phyloP scores from a whole-genome alignment of 2,329 filamentous ascomycete species.

The Didymellaceae sp. region DNA sequence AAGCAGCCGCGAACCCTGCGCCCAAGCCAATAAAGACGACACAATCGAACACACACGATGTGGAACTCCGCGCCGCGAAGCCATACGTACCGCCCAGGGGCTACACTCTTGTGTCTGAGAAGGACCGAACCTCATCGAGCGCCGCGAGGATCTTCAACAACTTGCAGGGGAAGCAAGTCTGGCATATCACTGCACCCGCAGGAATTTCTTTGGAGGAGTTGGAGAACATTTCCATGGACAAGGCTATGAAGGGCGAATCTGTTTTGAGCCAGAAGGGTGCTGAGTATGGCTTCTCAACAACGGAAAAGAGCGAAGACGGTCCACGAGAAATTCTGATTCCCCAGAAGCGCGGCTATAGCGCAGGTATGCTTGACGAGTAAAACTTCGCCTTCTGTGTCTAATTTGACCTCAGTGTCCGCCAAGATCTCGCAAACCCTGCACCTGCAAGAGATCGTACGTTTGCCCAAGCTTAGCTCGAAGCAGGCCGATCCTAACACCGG shows the following conservation, averaged over 20 bases:
- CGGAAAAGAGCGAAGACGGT: conserved; percentile 57
- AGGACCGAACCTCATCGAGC: conserved; percentile 43
- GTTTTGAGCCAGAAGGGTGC: conserved; percentile 69
- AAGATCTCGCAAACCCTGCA: conserved; percentile 67
- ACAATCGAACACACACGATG: conserved; percentile 34
- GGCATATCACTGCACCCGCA: conserved; percentile 79
- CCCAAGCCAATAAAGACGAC: conserved; percentile 23
- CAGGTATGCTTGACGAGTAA: conserved; percentile 54
- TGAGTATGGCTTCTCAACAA: conserved; percentile 66
- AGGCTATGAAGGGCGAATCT: conserved; percentile 59
- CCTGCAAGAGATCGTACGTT: conserved; percentile 66
- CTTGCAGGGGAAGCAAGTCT: conserved; percentile 74
- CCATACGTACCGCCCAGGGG: conserved; percentile 51
- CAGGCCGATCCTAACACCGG: conserved; percentile 52
- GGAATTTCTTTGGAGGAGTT: conserved; percentile 72
- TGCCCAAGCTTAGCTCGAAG: conserved; percentile 53
- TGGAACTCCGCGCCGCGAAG: conserved; percentile 45
- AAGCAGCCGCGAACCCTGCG: conserved; percentile 43
- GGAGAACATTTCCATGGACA: conserved; percentile 68
- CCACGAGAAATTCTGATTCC: conserved; percentile 68
- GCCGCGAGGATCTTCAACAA: conserved; percentile 62
- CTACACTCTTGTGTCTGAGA: conserved; percentile 59
- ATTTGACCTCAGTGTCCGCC: conserved; percentile 28
- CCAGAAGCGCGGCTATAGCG: conserved; percentile 61
- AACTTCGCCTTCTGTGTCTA: conserved; percentile 5